Percentiles rank a stretch among this genome's conserved stretches.
Conservation (phyloP, 2,329 filamentous ascomycete species). For the Diplodia corticola region DNA sequence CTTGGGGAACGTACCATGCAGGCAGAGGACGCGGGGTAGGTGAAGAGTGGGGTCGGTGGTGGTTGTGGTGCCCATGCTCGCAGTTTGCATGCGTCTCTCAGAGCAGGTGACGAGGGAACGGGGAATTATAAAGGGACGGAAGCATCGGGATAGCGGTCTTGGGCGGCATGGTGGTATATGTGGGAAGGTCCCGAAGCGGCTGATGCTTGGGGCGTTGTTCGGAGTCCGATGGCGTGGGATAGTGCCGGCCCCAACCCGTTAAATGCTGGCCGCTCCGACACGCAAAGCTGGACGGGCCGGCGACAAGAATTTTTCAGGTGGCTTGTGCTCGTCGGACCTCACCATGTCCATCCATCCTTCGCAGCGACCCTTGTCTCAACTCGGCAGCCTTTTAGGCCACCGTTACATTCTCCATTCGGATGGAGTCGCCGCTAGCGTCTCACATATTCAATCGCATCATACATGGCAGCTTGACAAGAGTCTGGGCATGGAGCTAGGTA, state of each 20-base stretch:
- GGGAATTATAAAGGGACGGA: neutral
- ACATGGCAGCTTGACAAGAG: neutral
- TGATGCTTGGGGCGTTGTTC: neutral
- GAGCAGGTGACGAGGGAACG: neutral
- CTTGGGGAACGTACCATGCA: constrained; percentile 56
- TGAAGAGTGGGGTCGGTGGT: constrained; percentile 35
- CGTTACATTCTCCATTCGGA: neutral
- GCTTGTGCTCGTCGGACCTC: constrained; percentile 2
- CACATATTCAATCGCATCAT: neutral
- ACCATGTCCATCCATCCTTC: neutral
- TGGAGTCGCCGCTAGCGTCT: neutral
- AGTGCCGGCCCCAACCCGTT: neutral
- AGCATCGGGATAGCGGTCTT: neutral
- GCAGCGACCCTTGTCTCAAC: neutral
- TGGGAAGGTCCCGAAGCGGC: neutral
- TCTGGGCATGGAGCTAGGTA: neutral
- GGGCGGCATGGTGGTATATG: constrained; percentile 8
- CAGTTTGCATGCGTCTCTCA: neutral
- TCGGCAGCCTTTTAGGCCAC: neutral
- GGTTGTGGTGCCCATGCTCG: constrained; percentile 24
- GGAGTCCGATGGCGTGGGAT: neutral
- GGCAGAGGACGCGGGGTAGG: constrained; percentile 70
- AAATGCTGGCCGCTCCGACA: neutral
- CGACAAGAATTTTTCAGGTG: neutral
- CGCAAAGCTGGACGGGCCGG: neutral